Conservation (phyloP, 73 alveolate genomes). For the Tetrahymena elliotti region DNA sequence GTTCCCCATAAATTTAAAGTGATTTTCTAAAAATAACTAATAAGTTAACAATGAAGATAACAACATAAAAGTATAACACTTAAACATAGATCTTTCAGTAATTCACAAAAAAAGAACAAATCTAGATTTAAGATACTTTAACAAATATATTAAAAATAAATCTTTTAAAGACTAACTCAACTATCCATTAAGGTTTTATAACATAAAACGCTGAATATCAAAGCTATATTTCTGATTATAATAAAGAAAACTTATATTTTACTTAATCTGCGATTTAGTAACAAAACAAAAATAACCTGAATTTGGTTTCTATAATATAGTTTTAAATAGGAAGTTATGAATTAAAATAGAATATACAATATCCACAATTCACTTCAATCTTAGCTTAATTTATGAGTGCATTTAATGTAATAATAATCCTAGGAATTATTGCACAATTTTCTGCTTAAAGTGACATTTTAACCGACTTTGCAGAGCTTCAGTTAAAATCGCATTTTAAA, state of each 20-base stretch:
- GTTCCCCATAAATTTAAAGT: background rate
- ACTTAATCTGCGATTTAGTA: background rate
- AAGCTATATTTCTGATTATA: background rate
- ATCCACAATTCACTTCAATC: background rate
- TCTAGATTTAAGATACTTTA: background rate
- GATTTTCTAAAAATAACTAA: background rate
- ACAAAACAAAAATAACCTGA: background rate
- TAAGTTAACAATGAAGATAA: background rate
- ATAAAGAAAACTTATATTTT: background rate
- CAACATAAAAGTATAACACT: background rate
- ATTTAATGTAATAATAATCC: background rate
- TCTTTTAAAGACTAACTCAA: background rate
- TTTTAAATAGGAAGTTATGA: background rate
- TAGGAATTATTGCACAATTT: background rate
- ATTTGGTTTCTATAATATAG: background rate
- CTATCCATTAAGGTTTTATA: background rate
- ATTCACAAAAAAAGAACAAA: background rate
- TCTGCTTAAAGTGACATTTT: background rate
- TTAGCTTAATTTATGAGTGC: background rate
- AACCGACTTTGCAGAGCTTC: background rate
- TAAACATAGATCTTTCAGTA: too few species aligned
- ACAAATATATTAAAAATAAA: background rate
- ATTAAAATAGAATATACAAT: too few species aligned
- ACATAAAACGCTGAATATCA: background rate
- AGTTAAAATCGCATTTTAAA: too few species aligned